A percentile compares a stretch with the other conserved stretches of the same genome.
These are phyloP conservation scores for Heritiera littoralis DNA, from an alignment of 345 rosid species.

Conservation along the genomic window DNA sequence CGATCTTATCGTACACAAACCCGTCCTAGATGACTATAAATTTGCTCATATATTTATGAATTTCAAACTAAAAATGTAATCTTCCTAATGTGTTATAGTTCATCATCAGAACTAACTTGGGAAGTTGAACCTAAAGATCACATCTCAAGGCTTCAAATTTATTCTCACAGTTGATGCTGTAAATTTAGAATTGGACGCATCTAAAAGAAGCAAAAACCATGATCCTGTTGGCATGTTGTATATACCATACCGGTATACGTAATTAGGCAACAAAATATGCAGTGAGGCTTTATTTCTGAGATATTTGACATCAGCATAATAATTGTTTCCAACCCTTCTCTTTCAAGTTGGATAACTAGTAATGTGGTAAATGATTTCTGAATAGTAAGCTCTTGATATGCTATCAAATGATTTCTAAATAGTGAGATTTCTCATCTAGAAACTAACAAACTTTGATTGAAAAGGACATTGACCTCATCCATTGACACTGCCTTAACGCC, in stretches of 20 bases:
- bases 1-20: too few relatives aligned
- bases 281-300: too few relatives aligned
- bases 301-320: too few relatives aligned
- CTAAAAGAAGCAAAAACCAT: neutral
- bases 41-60: neutral
- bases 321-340: too few relatives aligned
- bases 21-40: neutral
- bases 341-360: too few relatives aligned
- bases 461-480: neutral
- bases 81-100: neutral
- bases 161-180: neutral
- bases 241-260: neutral
- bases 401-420: conserved; percentile 10
- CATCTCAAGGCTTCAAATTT: neutral
- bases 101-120: neutral
- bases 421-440: neutral
- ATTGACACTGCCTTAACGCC: neutral
- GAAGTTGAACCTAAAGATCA: neutral
- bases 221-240: neutral
- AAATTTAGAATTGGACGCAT: neutral
- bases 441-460: neutral
- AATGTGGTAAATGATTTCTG: too few relatives aligned
- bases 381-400: too few relatives aligned
- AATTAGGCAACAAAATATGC: neutral
- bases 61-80: neutral